Base-by-base conservation (phyloP, 371 early-diverging fungal genomes). In the Mortierella sp. region DNA sequence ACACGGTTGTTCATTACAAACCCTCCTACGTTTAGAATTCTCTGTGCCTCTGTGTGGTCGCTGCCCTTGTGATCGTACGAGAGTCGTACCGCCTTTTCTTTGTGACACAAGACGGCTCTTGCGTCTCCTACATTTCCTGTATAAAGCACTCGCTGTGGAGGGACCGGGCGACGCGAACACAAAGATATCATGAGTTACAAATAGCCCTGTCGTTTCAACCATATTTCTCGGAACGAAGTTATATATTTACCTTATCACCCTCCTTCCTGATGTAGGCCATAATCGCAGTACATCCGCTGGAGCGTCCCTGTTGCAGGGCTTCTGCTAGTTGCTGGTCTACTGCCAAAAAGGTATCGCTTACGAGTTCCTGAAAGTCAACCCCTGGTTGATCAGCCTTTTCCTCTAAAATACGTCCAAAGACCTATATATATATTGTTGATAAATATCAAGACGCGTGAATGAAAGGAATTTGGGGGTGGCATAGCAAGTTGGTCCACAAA, bases 61-160 rank as follows among this genome's bases (percentile, higher is more conserved):
- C 93, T 92, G 29, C 98, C 99, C 84, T 99, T 99, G 84, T 99
- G 99, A 83, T 99, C 99, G 72, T 98, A 99, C 2, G 98, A 94
- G 23, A 99, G 89, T 56, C 99, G 86, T 28, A 93, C 84, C 17
- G 98, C 98, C 56, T 88, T 85, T 10, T 96, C 96, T 61, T 90
- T 84, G 47, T 97, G 95, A 75, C 94, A 89, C 70, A 97, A 83
- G 34, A 98, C 97, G 19, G 95, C 97, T 47, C 99, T 88, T 8
- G 98, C 97, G 88, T 98, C 99, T 37, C 99, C 99, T 28, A 93
- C 98, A 83, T 98, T 98, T 49, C 97, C 98, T 35, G 94, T 94
- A 76, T 97, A 96, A 57, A 98, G 85, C 26, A 93, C 91, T 58
- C 97, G 89, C 93, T 94, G 76, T 45, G 19, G 43, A 1, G 1